These are phyloP conservation scores for Xylaria sp. DNA, from an alignment of 2,329 filamentous ascomycete genomes.

Conservation along the genomic window DNA sequence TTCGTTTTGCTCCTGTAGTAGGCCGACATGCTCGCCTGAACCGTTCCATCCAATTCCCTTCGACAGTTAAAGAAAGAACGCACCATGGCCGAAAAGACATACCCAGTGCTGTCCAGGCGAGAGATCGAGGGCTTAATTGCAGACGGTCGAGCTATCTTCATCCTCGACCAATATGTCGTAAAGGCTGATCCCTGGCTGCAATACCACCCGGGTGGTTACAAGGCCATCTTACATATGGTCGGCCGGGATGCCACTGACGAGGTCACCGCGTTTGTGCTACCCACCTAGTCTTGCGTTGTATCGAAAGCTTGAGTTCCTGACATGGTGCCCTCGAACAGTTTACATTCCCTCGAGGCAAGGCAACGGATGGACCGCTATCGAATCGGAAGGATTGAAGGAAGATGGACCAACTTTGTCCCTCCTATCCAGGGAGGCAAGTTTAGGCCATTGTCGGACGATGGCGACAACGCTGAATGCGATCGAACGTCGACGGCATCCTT, in stretches of 20 bases:
- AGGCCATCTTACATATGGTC: conserved; percentile 90
- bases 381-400: conserved; percentile 79
- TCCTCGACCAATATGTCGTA: conserved; percentile 78
- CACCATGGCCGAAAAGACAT: conserved; percentile 42
- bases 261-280: conserved; percentile 73
- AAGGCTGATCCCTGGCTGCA: conserved; percentile 87
- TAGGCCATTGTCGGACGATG: conserved; percentile 48
- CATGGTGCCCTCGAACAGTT: conserved; percentile 49
- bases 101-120: conserved; percentile 56
- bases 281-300: conserved; percentile 12
- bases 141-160: conserved; percentile 76
- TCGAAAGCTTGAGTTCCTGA: conserved; percentile 15
- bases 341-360: conserved; percentile 80
- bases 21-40: not conserved
- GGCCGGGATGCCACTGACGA: conserved; percentile 94
- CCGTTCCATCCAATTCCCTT: not conserved
- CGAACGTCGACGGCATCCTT: conserved; percentile 40
- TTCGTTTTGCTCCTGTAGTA: not conserved
- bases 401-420: conserved; percentile 85
- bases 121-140: conserved; percentile 84
- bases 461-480: conserved; percentile 40
- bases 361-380: conserved; percentile 78
- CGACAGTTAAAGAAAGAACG: not conserved
- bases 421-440: conserved; percentile 90
- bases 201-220: conserved; percentile 91